Conservation (phyloP, 805 yeast genomes). For the Ogataea pignaliae region DNA sequence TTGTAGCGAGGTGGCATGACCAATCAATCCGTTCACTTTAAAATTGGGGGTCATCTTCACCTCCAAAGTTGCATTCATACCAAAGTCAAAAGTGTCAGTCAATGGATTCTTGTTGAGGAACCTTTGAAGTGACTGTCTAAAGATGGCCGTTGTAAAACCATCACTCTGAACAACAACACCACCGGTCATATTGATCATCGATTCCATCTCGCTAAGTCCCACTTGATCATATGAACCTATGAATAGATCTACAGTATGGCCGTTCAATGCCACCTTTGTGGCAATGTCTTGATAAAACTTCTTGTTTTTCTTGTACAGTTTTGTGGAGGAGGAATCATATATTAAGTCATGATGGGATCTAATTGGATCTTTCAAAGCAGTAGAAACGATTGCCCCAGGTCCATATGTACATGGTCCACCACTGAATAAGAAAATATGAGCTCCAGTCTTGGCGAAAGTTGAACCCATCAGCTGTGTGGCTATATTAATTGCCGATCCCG, state of each 20-base stretch:
- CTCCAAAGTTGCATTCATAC: conserved; percentile 57
- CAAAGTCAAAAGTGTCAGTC: conserved; percentile 43
- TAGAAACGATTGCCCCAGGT: conserved; percentile 57
- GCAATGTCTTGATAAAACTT: conserved; percentile 49
- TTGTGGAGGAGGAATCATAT: conserved; percentile 36
- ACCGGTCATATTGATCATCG: conserved; percentile 53
- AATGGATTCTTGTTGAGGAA: conserved; percentile 37
- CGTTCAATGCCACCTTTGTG: conserved; percentile 40
- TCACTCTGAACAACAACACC: conserved; percentile 61
- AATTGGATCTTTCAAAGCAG: conserved; percentile 54
- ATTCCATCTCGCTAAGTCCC: conserved; percentile 64
- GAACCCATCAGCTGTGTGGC: conserved; percentile 34
- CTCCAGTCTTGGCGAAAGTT: conserved; percentile 45
- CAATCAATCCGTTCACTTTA: conserved; percentile 55
- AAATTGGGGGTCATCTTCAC: conserved; percentile 47
- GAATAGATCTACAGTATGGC: conserved; percentile 53
- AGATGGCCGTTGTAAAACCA: conserved; percentile 62
- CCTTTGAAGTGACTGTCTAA: conserved; percentile 58
- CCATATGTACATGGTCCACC: conserved; percentile 68
- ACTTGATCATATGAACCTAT: conserved; percentile 68
- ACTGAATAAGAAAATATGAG: conserved; percentile 48
- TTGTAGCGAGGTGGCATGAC: conserved; percentile 52
- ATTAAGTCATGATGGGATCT: conserved; percentile 63
- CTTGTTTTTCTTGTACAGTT: conserved; percentile 39
- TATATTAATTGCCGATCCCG: conserved; percentile 58